A percentile compares a stretch with the other conserved stretches of the same genome.
These are phyloP conservation scores for Thielaviopsis ethacetica DNA, from an alignment of 2,329 filamentous ascomycete species.

Conservation along the genomic window DNA sequence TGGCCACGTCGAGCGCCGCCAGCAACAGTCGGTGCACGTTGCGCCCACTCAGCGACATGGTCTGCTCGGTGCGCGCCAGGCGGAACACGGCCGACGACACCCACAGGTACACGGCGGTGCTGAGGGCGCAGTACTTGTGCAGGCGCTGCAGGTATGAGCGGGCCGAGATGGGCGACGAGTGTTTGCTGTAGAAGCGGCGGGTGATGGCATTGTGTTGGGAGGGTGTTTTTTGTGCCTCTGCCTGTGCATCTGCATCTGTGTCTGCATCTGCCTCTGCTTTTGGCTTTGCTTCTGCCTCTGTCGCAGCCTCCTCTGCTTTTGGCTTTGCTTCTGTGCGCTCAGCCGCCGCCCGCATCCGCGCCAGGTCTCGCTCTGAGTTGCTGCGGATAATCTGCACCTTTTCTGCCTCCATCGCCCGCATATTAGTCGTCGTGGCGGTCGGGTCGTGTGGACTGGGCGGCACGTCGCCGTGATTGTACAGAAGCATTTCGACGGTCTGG, in stretches of 20 bases:
- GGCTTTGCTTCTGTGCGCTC: too few relatives aligned
- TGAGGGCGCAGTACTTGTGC: conserved; percentile 85
- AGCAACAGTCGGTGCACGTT: conserved; percentile 80
- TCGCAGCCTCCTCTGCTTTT: too few relatives aligned
- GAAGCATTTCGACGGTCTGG: conserved; percentile 52
- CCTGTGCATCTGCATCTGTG: not conserved
- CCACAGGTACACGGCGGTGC: conserved; percentile 70
- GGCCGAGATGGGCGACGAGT: conserved; percentile 65
- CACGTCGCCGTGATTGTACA: conserved; percentile 59
- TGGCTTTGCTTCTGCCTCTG: conserved; percentile 5
- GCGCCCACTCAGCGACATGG: conserved; percentile 63
- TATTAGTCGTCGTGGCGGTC: conserved; percentile 47
- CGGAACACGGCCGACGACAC: conserved; percentile 60
- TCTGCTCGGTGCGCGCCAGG: conserved; percentile 58
- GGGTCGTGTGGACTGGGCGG: conserved; percentile 58
- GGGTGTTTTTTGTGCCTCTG: not conserved
- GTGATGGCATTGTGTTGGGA: conserved; percentile 57
- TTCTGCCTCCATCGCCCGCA: conserved; percentile 45
- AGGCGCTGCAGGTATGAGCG: conserved; percentile 74
- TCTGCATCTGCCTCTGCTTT: conserved; percentile 11
- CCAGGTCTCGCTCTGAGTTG: conserved; percentile 38
- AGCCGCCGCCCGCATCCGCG: conserved; percentile 25
- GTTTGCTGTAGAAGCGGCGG: conserved; percentile 84
- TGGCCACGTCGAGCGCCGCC: conserved; percentile 70
- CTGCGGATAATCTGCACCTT: conserved; percentile 43